These are phyloP conservation scores for Pseudozyma tsukubaensis DNA, from an alignment of 1,284 basidiomycete species.

Conservation along the genomic window DNA sequence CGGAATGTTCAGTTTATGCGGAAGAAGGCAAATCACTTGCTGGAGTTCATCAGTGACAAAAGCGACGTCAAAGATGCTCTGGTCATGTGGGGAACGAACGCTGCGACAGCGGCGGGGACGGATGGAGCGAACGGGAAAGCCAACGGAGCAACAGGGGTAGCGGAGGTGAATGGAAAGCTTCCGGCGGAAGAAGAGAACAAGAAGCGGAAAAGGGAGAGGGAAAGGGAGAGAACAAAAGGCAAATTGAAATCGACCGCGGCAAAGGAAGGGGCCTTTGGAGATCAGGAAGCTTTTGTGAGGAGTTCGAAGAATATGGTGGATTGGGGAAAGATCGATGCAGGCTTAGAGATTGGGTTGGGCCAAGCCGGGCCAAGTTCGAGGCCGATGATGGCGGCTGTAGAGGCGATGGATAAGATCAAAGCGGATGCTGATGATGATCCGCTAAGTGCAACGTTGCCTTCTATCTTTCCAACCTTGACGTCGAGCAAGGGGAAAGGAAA, in stretches of 20 bases:
- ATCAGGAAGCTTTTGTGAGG: constrained; percentile 78
- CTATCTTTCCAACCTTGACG: constrained; percentile 24
- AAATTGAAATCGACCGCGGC: no score
- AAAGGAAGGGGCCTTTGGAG: constrained; percentile 59
- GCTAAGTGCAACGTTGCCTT: constrained; percentile 21
- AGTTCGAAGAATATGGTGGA: constrained; percentile 78
- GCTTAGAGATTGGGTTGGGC: background rate
- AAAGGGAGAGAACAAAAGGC: constrained; percentile 2
- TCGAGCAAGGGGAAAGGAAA: constrained; percentile 45
- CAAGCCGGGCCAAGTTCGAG: constrained; percentile 36
- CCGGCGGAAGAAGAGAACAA: background rate
- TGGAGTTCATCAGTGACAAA: constrained; percentile 87
- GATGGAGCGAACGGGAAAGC: background rate
- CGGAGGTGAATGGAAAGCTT: background rate
- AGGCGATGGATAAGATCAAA: constrained; percentile 36
- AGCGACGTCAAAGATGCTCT: constrained; percentile 73
- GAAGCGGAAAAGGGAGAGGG: constrained; percentile 17
- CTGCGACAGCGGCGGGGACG: background rate
- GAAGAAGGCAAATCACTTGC: constrained; percentile 72
- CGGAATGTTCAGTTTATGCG: constrained; percentile 64
- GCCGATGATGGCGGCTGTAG: constrained; percentile 26
- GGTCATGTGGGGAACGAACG: constrained; percentile 53
- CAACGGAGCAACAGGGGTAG: background rate
- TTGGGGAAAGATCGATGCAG: constrained; percentile 51
- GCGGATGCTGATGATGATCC: constrained; percentile 20